Evolutionary conservation across 257 asterid genomes (phyloP).

Genomic region (Solanum etuberosum): DNA sequence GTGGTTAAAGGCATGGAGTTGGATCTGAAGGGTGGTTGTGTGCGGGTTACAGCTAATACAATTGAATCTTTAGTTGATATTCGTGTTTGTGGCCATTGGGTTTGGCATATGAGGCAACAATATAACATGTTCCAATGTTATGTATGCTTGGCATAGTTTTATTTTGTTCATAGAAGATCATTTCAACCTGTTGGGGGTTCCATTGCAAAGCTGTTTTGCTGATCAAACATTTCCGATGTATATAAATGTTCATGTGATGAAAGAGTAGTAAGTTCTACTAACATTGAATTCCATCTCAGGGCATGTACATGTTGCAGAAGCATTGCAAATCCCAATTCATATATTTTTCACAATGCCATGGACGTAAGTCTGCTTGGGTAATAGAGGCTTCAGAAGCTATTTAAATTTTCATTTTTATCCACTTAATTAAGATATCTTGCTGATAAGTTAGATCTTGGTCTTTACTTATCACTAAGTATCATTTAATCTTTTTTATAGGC

Average conservation of each 20-base stretch:
- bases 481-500: conserved; percentile 30
- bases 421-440: neutral
- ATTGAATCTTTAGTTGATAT: neutral
- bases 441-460: neutral
- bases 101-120: neutral
- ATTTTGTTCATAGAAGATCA: neutral
- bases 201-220: neutral
- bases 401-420: conserved; percentile 6
- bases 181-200: neutral
- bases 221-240: neutral
- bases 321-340: conserved; percentile 68
- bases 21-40: neutral
- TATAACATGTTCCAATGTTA: neutral
- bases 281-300: conserved; percentile 28
- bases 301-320: conserved; percentile 87
- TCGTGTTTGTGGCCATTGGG: neutral
- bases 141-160: neutral
- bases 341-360: conserved; percentile 94
- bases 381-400: neutral
- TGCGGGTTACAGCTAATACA: neutral
- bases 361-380: conserved; percentile 60
- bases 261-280: neutral
- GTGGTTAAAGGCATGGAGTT: neutral
- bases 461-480: neutral
- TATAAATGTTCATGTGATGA: neutral